Conservation (phyloP, 2,329 filamentous ascomycete species). For the Epichloe glyceriae region DNA sequence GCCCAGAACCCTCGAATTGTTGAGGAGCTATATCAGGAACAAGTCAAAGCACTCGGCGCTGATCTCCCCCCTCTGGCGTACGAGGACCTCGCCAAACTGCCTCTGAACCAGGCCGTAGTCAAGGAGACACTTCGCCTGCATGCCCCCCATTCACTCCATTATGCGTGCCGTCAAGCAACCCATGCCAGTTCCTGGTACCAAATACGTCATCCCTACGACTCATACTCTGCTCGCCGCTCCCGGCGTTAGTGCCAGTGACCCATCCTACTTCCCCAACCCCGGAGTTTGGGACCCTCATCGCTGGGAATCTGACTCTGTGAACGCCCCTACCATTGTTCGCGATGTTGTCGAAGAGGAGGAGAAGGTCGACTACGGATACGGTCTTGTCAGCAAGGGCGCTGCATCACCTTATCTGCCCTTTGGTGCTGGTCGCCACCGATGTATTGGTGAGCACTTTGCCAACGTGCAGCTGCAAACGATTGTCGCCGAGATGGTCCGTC, state of each 20-base stretch:
- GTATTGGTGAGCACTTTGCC: conserved; percentile 94
- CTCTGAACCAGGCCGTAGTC: conserved; percentile 72
- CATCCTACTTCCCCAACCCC: conserved; percentile 70
- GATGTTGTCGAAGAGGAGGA: conserved; percentile 39
- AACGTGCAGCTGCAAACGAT: conserved; percentile 87
- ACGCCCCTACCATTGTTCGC: conserved; percentile 33
- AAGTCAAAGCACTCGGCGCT: conserved; percentile 57
- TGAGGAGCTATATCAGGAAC: conserved; percentile 75
- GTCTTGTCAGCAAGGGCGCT: conserved; percentile 81
- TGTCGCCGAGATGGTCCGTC: conserved; percentile 58
- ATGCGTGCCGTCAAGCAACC: conserved; percentile 84
- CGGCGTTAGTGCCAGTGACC: conserved; percentile 62
- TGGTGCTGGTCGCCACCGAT: conserved; percentile 82
- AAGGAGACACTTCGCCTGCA: conserved; percentile 88
- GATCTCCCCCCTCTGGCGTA: conserved; percentile 64
- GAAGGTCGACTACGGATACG: conserved; percentile 89
- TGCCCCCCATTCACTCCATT: conserved; percentile 84
- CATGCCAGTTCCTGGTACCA: conserved; percentile 70
- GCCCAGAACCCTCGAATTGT: conserved; percentile 64
- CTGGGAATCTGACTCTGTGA: conserved; percentile 58
- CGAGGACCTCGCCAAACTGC: conserved; percentile 65
- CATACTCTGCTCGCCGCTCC: conserved; percentile 78
- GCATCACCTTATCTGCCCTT: conserved; percentile 87
- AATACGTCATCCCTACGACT: conserved; percentile 66
- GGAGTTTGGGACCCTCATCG: conserved; percentile 80